Percentiles rank a stretch among this genome's conserved stretches.
These are phyloP conservation scores for Epichloe hybrida DNA, from an alignment of 2,329 filamentous ascomycete species.

Conservation along the genomic window DNA sequence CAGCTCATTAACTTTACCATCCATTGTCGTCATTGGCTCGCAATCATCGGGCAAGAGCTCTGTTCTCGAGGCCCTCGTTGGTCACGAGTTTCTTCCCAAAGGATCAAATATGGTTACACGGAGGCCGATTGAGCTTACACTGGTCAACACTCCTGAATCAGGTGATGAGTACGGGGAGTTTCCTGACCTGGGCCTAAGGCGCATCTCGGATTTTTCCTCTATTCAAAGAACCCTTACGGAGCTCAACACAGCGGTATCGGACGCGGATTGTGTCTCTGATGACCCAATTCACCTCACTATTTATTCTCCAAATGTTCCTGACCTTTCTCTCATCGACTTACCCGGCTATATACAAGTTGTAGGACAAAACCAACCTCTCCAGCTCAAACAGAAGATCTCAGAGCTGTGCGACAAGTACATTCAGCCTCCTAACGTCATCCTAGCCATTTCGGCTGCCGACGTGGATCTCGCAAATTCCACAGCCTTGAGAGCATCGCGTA, in stretches of 20 bases:
- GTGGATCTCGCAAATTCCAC: slow-evolving; percentile 96
- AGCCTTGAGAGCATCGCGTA: slow-evolving; percentile 72
- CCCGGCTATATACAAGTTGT: slow-evolving; percentile 96
- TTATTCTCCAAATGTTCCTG: slow-evolving; percentile 88
- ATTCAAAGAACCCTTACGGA: slow-evolving; percentile 92
- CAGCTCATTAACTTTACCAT: slow-evolving; percentile 73
- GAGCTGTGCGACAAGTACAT: slow-evolving; percentile 98
- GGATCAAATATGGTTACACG: slow-evolving; percentile 98
- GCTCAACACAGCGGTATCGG: slow-evolving; percentile 83
- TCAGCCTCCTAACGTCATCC: slow-evolving; percentile 84
- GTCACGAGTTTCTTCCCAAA: slow-evolving; percentile 94
- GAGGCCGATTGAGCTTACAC: slow-evolving; percentile 85
- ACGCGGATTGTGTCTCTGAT: slow-evolving; percentile 83
- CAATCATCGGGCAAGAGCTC: slow-evolving; percentile 98
- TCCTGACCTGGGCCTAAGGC: slow-evolving; percentile 76
- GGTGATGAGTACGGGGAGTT: slow-evolving; percentile 91
- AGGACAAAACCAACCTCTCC: slow-evolving; percentile 75
- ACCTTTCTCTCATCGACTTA: slow-evolving; percentile 88
- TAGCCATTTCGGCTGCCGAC: slow-evolving; percentile 94
- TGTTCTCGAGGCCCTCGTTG: slow-evolving; percentile 90
- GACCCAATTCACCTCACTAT: slow-evolving; percentile 94
- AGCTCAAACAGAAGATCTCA: slow-evolving; percentile 89
- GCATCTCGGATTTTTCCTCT: slow-evolving; percentile 79
- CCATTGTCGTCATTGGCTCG: slow-evolving; percentile 97
- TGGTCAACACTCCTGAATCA: slow-evolving; percentile 86